Evolutionary conservation across 2,329 filamentous ascomycete species (phyloP), one percentile per base, ranked within the genome.

Genomic region (Lasiodiplodia sp.): DNA sequence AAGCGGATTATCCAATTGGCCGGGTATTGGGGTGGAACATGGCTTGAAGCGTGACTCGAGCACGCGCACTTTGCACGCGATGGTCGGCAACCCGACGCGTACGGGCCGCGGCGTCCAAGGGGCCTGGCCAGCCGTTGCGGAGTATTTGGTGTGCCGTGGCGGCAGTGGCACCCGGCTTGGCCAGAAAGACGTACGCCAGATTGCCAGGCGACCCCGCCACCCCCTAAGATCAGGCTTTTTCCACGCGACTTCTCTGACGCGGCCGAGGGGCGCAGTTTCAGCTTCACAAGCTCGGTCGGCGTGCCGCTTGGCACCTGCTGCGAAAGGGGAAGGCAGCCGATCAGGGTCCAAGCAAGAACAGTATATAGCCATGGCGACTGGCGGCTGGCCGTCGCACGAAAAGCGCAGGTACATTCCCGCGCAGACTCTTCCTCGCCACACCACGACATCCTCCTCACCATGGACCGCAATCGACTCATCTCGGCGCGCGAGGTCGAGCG

Each of bases 401-500:
- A 23, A 21, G 11, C 10, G 18, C 31, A 18, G 34, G 21, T 31
- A 10, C 37, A 12, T n/a, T 55, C 47, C 21, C 18, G 14, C 12
- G 28, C n/a, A 28, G 1, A 11, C 23, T 3, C 23, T 16, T 12
- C 34, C 51, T 62, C 51, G 56, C 58, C 1, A 3, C 16, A n/a
- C 28, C 21, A 14, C 56, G 1, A n/a, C 55, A 40, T 14, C 18
- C 16, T 14, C 18, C 16, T 44, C 14, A 21, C 21, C 28, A 69
- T 69, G 68, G 55, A 68, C 55, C 83, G 83, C 71, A 82, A 85
- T 71, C 73, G 72, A 31, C 74, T 85, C 67, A 71, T 88, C 52
- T 78, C 83, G 28, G 77, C 82, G 38, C 76, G 76, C n/a, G 79
- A 81, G 68, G 80, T 89, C 71, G 81, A 86, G 73, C 78, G 73